Evolutionary conservation across 805 yeast genomes (phyloP), one percentile per base, ranked within the genome.

Genomic region (Komagataella pastoris): DNA sequence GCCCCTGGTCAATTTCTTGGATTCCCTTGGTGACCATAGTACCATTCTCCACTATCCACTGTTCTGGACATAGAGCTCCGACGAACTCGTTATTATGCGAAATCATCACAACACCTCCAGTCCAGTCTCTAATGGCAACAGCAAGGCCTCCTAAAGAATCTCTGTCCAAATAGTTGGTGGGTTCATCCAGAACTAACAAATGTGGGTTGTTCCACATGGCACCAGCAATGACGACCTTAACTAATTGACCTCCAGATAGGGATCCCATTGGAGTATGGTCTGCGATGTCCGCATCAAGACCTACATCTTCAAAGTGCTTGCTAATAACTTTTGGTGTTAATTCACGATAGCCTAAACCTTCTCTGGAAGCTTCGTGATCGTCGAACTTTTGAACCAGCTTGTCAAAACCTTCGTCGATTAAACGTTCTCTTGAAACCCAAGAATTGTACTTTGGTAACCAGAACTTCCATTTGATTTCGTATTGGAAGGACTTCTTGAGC

Each of bases 321-420:
- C 98, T 81, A 58, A 91, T 91, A 18, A 89, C 97, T 51, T 85
- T 78, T 50, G 98, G 98, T 30, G 81, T 78, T 63, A 91, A 76
- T 59, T 95, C 93, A 76, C 99, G 85, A 80, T 91, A 91, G 64
- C 97, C 98, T 58, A 91, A 77, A 81, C 99, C 99, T 71, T 95
- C 97, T 73, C 98, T 89, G 48, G 96, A 88, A 57, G 99, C 96
- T 76, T 93, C 99, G 72, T 90, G 96, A 77, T 93, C 97, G 73
- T 91, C 99, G 60, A 93, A 95, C 68, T 86, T 91, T 70, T 91
- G 96, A 57, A 91, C 95, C 64, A 93, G 72, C 75, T 88, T 89
- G 55, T 80, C 84, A 64, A 89, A 89, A 54, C 98, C 95, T 64
- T 86, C 80, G 68, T 83, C 91, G 46, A 88, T 62, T 56, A 91